Evolutionary conservation across 1,284 basidiomycete species (phyloP), one percentile per base, ranked within the genome.

Genomic region (Malassezia globosa): DNA sequence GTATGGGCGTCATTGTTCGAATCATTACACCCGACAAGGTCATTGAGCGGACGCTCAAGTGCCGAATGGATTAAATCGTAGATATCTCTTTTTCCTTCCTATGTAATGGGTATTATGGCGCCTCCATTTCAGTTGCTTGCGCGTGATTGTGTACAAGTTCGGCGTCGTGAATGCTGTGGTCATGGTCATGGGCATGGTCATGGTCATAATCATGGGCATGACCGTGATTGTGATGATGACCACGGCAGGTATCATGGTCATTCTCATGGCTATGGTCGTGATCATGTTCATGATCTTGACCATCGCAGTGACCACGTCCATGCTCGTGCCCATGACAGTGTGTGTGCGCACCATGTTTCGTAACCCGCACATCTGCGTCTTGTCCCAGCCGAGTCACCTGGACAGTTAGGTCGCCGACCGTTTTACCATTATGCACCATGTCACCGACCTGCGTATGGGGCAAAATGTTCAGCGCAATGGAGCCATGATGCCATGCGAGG

Each of bases 1-100:
- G 94, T 56, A 96, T 88, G 89, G 94, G 94, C 40, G 88, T 84
- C 27, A 75, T 94, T 38, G 92, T 99, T 42, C 85, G 95, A 77
- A 77, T 97, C 55, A 85, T 99, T 37, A 69, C 66, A 4, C 65
- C 68, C 4, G 67, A 69, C 46, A 66, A 61, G 55, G 66, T 69
- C 27, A 67, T 69, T 42, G 65, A 69, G 48, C 55, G 68, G 42
- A 63, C 58, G 11, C 60, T 71, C 29, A 50, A 56, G 40, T 51
- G 60, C 19, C 46, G 61, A 24, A 41, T 13, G 16, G 35, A 37
- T 19, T 37, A 37, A 18, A 37, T 2, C 10, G 24, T 22, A 14
- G 36, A 14, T 11, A 11, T 19, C 25, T 26, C 16, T 27, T 37
- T 37, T 21, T 36, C 26, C 27, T 25, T 29, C 35, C 14, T 25